Conservation (phyloP, 768 basidiomycete genomes). For the Psilocybe cubensis region DNA sequence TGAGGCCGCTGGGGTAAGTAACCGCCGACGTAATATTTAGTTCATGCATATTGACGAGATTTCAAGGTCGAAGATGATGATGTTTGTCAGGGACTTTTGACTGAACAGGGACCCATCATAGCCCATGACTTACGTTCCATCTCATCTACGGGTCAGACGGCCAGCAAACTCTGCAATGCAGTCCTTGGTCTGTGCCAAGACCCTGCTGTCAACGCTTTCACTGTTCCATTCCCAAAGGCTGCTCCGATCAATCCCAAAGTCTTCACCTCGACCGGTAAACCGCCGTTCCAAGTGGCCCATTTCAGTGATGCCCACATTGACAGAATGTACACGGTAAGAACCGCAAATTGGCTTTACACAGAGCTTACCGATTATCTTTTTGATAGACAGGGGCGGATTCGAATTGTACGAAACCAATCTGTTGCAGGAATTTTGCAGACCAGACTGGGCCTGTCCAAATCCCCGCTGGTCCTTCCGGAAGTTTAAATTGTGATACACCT, state of each 20-base stretch:
- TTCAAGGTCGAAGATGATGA: conserved; percentile 54
- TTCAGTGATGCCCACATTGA: conserved; percentile 70
- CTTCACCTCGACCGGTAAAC: conserved; percentile 38
- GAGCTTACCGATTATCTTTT: not conserved
- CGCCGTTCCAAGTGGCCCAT: conserved; percentile 59
- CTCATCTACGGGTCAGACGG: conserved; percentile 46
- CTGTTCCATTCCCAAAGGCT: conserved; percentile 48
- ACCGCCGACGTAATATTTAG: not conserved
- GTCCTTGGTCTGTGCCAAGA: conserved; percentile 57
- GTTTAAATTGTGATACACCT: conserved; percentile 57
- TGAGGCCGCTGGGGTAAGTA: conserved; percentile 39
- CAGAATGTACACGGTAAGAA: conserved; percentile 51
- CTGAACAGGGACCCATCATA: conserved; percentile 57
- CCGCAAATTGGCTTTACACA: too few species aligned
- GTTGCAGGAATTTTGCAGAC: conserved; percentile 57
- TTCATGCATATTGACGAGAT: not conserved
- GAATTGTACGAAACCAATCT: conserved; percentile 64
- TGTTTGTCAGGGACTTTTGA: conserved; percentile 57
- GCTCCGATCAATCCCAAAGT: conserved; percentile 37
- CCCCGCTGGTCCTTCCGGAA: conserved; percentile 54
- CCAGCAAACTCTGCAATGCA: conserved; percentile 57
- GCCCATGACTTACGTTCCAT: conserved; percentile 59
- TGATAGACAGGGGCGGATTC: conserved; percentile 53
- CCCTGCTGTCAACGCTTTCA: conserved; percentile 47
- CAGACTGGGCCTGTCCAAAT: conserved; percentile 35